Base-by-base conservation (phyloP, 2,329 filamentous ascomycete genomes). In the Alternaria dauci region DNA sequence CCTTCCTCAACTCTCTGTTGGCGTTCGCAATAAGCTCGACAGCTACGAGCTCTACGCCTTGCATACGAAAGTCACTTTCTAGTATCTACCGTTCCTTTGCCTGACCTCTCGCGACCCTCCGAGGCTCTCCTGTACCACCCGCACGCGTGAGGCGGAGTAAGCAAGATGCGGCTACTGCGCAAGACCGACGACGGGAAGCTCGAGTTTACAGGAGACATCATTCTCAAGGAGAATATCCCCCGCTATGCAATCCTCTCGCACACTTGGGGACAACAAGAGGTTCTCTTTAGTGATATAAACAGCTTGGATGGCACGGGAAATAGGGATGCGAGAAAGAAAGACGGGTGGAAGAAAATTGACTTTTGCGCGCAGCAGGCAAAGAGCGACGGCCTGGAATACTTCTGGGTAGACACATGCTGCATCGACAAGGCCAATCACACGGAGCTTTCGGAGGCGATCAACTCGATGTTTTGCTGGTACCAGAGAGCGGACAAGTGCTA, bases 381-480 rank as follows among this genome's bases (percentile, higher is more conserved):
- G 18, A 36, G 2, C 4, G 58, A 70, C 39, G 43, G 50, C 5
- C 26, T 67, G 20, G 3, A 66, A 12, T 38, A 38, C n/a, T 38
- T 38, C 36, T 38, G 36, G 36, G 8, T 38, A 8, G 36, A 38
- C 36, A 18, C 36, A 18, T 38, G 36, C 36, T 38, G 36, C n/a
- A 7, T 44, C 16, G 14, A 18, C 8, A 20, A 12, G 26, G 5
- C 6, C 2, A 38, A 38, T 9, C 8, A 18, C 5, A 38, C 36
- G 5, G 36, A 38, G 8, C 36, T 38, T 6, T 38, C 36, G 7
- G 8, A 38, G n/a, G 36, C 36, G n/a, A 38, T 38, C 36, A 68
- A 67, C 18, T 68, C 67, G 2, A 69, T 70, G 66, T 70, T 70
- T 8, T 44, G 46, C 8, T 70, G 68, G 68, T 70, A 70, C 5